Evolutionary conservation across 2,329 filamentous ascomycete genomes (phyloP).

Genomic region (Apiospora koreana): DNA sequence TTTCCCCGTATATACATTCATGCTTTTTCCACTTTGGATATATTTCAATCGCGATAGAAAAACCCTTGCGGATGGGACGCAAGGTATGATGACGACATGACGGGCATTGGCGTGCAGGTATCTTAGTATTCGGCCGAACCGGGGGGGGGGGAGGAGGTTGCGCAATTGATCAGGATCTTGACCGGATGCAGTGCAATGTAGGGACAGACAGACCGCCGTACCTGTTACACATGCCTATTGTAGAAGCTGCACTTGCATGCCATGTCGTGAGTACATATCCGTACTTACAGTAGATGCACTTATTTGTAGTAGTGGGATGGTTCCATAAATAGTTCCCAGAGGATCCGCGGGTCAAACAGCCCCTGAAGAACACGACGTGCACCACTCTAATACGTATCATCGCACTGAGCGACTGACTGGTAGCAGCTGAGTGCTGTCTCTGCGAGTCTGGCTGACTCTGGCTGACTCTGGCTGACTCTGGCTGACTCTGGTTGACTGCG

Average conservation of each 20-base stretch:
- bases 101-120: slow-evolving; percentile 4
- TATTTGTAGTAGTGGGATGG: background rate
- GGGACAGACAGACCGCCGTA: background rate
- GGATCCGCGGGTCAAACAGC: background rate
- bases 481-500: too few species aligned
- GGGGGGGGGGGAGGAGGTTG: too few species aligned
- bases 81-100: slow-evolving; percentile 8
- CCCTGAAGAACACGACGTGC: background rate
- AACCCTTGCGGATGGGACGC: background rate
- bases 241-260: too few species aligned
- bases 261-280: background rate
- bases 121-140: slow-evolving; percentile 1
- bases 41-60: background rate
- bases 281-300: background rate
- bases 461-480: too few species aligned
- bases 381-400: background rate
- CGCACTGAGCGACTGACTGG: background rate
- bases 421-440: background rate
- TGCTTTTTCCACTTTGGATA: background rate
- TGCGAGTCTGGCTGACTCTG: too few species aligned
- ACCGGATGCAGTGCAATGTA: background rate
- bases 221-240: background rate
- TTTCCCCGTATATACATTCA: slow-evolving; percentile 1
- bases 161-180: background rate
- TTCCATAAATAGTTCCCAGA: background rate